Evolutionary conservation across 2,329 filamentous ascomycete species (phyloP).

Genomic region (Penicillium freii): DNA sequence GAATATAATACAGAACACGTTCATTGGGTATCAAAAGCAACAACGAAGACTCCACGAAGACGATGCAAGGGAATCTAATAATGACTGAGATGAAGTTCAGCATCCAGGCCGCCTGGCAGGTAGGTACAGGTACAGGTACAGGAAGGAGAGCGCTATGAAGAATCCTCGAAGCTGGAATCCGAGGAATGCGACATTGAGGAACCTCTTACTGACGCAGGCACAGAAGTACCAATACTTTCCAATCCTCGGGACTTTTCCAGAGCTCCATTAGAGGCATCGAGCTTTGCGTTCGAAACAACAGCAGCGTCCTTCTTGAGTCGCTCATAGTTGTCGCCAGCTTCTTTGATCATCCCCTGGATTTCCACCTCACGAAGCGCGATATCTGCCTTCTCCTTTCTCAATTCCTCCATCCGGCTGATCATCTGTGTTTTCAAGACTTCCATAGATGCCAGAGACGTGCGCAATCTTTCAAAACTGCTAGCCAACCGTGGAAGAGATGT

Average conservation of each 20-base stretch:
- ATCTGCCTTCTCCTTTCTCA: slow-evolving; percentile 66
- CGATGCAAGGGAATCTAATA: not conserved
- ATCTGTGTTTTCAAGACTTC: slow-evolving; percentile 62
- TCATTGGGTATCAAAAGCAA: slow-evolving; percentile 22
- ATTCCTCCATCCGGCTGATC: slow-evolving; percentile 61
- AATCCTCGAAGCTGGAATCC: slow-evolving; percentile 28
- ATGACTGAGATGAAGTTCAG: not conserved
- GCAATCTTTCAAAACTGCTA: slow-evolving; percentile 64
- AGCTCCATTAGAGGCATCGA: slow-evolving; percentile 26
- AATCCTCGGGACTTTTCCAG: slow-evolving; percentile 37
- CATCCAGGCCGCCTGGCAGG: not conserved
- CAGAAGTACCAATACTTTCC: slow-evolving; percentile 39
- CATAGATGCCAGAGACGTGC: slow-evolving; percentile 61
- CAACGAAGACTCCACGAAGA: slow-evolving; percentile 10
- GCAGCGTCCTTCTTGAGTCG: slow-evolving; percentile 51
- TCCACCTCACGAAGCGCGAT: slow-evolving; percentile 70
- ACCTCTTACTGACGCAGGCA: slow-evolving; percentile 23
- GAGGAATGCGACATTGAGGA: slow-evolving; percentile 20
- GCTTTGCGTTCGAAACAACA: slow-evolving; percentile 26
- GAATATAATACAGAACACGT: slow-evolving; percentile 3
- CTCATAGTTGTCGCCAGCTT: slow-evolving; percentile 72
- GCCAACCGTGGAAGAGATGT: slow-evolving; percentile 73
- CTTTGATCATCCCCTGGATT: slow-evolving; percentile 75
- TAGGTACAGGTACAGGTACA: not conserved
- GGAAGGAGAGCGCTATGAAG: slow-evolving; percentile 17